These are phyloP conservation scores for Solanum bulbocastanum DNA, from an alignment of 257 asterid species.

Conservation along the genomic window DNA sequence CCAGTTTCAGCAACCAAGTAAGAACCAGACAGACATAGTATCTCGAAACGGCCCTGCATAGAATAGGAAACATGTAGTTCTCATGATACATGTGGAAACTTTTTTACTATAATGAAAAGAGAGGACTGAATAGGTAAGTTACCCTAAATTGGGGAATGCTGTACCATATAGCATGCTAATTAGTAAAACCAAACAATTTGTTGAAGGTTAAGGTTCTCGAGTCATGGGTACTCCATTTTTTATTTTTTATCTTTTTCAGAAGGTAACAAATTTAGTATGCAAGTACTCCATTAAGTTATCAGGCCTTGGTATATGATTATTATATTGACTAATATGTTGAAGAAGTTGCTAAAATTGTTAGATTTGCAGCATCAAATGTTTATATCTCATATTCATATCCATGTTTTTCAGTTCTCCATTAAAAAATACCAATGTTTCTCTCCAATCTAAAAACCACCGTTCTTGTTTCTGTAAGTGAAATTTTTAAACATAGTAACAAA, in stretches of 20 bases:
- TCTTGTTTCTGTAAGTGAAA: neutral
- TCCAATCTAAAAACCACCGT: neutral
- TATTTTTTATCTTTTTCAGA: neutral
- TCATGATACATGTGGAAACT: neutral
- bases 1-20: slow-evolving; percentile 57
- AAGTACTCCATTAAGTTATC: neutral
- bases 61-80: neutral
- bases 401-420: neutral
- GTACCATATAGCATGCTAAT: neutral
- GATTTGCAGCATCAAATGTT: neutral
- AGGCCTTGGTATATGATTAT: neutral
- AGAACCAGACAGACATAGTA: slow-evolving; percentile 54
- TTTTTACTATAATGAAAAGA: neutral
- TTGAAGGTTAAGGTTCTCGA: neutral
- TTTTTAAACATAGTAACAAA: neutral
- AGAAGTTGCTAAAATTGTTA: neutral
- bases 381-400: neutral
- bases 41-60: slow-evolving; percentile 58
- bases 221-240: neutral
- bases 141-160: neutral
- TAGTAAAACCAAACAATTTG: neutral
- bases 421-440: neutral
- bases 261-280: neutral
- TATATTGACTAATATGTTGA: neutral
- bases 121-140: neutral